Percentiles rank a stretch among this genome's conserved stretches.
Evolutionary conservation across 2,329 filamentous ascomycete species (phyloP).

Genomic region (Ophiobolus disseminans): DNA sequence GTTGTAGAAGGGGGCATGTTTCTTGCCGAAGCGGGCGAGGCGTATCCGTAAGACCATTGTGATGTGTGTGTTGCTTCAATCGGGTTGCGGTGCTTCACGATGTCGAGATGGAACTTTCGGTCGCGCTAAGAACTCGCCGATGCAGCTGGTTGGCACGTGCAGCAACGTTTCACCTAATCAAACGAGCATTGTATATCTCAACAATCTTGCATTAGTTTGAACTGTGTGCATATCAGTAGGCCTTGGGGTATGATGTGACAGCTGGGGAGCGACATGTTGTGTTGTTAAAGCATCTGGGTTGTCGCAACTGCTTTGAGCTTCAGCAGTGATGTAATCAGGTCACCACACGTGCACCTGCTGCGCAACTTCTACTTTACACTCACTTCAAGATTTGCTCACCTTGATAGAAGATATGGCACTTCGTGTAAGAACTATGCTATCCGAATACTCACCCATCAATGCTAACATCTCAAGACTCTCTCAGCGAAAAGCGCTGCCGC

Average conservation of each 20-base stretch:
- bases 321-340: slow-evolving; percentile 42
- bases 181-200: too few species aligned
- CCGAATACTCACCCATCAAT: neutral
- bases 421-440: slow-evolving; percentile 1
- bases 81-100: slow-evolving; percentile 5
- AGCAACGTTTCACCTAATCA: too few species aligned
- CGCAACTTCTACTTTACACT: slow-evolving; percentile 1
- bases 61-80: slow-evolving; percentile 13
- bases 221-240: neutral
- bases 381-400: neutral
- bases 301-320: too few species aligned
- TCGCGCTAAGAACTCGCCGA: slow-evolving; percentile 20
- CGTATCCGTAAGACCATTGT: slow-evolving; percentile 93
- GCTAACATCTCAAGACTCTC: slow-evolving; percentile 68
- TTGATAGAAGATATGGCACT: slow-evolving; percentile 21
- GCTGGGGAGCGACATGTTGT: too few species aligned
- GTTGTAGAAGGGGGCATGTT: slow-evolving; percentile 93
- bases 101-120: slow-evolving; percentile 19
- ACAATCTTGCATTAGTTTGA: neutral
- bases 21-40: slow-evolving; percentile 89
- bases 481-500: slow-evolving; percentile 86
- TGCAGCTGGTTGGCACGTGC: slow-evolving; percentile 13
- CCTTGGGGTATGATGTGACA: too few species aligned
- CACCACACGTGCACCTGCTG: neutral
- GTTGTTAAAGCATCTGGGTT: too few species aligned